Conservation (phyloP, 495 filamentous ascomycete species). For the Tuber calosporum region DNA sequence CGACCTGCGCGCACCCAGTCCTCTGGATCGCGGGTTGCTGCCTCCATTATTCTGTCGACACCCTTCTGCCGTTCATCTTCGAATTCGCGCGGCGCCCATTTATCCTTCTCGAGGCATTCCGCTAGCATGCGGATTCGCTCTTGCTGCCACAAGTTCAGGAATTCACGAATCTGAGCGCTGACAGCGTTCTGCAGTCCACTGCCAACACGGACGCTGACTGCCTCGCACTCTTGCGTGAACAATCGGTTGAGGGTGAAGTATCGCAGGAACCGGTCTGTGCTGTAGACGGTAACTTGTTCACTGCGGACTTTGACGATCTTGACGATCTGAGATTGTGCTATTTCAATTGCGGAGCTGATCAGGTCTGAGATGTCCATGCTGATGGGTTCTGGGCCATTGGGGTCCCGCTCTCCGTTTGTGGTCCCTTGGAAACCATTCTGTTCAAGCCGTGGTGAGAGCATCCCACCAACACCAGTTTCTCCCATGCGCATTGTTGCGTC, state of each 20-base stretch:
- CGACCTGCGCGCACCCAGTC: slow-evolving; percentile 64
- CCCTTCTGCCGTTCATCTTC: slow-evolving; percentile 56
- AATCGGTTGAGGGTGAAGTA: slow-evolving; percentile 91
- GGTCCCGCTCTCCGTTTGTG: slow-evolving; percentile 23
- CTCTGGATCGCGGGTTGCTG: slow-evolving; percentile 71
- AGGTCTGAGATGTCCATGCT: slow-evolving; percentile 81
- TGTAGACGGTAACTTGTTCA: slow-evolving; percentile 47
- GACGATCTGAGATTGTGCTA: slow-evolving; percentile 83
- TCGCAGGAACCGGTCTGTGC: slow-evolving; percentile 58
- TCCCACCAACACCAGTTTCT: slow-evolving; percentile 40
- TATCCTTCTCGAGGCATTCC: slow-evolving; percentile 77
- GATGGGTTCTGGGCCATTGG: slow-evolving; percentile 22
- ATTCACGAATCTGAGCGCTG: slow-evolving; percentile 85
- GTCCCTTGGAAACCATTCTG: slow-evolving; percentile 34
- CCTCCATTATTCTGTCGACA: slow-evolving; percentile 61
- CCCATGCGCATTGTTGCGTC: slow-evolving; percentile 69
- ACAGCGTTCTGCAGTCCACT: slow-evolving; percentile 78
- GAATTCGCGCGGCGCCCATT: slow-evolving; percentile 87
- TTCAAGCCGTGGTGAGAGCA: slow-evolving; percentile 40
- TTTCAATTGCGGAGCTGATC: slow-evolving; percentile 88
- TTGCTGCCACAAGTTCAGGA: slow-evolving; percentile 68
- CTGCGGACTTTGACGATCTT: slow-evolving; percentile 87
- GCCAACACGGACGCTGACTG: slow-evolving; percentile 82
- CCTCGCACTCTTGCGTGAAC: slow-evolving; percentile 95
- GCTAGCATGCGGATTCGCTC: slow-evolving; percentile 70